These are phyloP conservation scores for Ephemerocybe angulata DNA, from an alignment of 768 basidiomycete genomes.

Conservation along the genomic window DNA sequence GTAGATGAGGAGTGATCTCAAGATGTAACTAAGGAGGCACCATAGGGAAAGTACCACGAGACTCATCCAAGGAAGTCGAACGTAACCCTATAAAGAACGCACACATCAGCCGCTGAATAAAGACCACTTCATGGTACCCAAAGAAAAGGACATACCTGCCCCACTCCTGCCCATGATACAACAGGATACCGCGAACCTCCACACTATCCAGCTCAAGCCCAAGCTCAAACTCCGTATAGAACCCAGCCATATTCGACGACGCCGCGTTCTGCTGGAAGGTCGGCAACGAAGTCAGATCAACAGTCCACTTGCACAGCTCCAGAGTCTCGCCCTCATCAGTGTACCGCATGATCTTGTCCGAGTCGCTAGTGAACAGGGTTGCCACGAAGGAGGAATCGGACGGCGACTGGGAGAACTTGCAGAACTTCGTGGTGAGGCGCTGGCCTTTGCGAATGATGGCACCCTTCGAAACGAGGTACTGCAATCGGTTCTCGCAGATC, in stretches of 20 bases:
- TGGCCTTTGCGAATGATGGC: slow-evolving; percentile 88
- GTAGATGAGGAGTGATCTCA: too few relatives aligned
- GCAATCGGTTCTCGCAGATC: slow-evolving; percentile 88
- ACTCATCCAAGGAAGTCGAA: slow-evolving; percentile 9
- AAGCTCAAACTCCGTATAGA: slow-evolving; percentile 85
- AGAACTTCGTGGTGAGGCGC: slow-evolving; percentile 77
- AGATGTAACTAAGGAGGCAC: too few relatives aligned
- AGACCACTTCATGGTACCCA: background rate
- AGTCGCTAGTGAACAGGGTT: slow-evolving; percentile 74
- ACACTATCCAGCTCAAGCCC: slow-evolving; percentile 82
- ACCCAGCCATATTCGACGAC: slow-evolving; percentile 55
- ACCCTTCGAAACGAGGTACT: slow-evolving; percentile 85
- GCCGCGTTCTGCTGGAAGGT: slow-evolving; percentile 71
- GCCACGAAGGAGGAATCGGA: slow-evolving; percentile 78
- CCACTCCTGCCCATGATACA: slow-evolving; percentile 77
- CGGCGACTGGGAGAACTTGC: slow-evolving; percentile 72
- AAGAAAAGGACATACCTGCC: slow-evolving; percentile 53
- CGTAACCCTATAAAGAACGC: background rate
- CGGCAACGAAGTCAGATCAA: slow-evolving; percentile 74
- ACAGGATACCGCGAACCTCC: slow-evolving; percentile 77
- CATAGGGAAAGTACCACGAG: too few relatives aligned
- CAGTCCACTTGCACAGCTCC: slow-evolving; percentile 85
- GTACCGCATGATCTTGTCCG: slow-evolving; percentile 75
- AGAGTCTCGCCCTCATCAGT: slow-evolving; percentile 78
- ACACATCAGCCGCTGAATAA: background rate